Conservation (phyloP, 805 yeast species). For the Wickerhamomyces chambardii region DNA sequence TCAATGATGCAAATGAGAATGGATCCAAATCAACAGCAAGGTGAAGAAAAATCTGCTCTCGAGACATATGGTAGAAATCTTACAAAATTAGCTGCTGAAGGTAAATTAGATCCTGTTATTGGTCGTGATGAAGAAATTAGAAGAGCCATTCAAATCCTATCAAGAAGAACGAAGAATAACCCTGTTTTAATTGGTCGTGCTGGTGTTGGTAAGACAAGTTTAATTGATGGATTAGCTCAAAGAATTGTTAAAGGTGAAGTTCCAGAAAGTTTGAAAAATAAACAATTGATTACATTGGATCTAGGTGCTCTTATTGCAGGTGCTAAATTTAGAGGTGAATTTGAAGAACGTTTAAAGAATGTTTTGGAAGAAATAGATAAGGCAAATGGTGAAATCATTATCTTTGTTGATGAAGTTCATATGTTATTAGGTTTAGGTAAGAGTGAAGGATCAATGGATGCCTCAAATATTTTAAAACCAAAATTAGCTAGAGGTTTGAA, state of each 20-base stretch:
- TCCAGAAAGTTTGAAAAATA: constrained; percentile 88
- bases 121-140: constrained; percentile 95
- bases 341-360: constrained; percentile 79
- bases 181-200: constrained; percentile 95
- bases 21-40: constrained; percentile 36
- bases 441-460: constrained; percentile 93
- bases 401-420: constrained; percentile 89
- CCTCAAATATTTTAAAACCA: constrained; percentile 88
- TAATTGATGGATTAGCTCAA: constrained; percentile 95
- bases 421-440: constrained; percentile 86
- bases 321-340: constrained; percentile 93
- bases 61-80: constrained; percentile 81
- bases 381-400: constrained; percentile 62
- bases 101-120: constrained; percentile 92
- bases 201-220: constrained; percentile 97
- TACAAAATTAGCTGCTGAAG: constrained; percentile 80
- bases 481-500: constrained; percentile 91
- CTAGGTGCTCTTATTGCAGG: constrained; percentile 88
- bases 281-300: constrained; percentile 76
- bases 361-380: constrained; percentile 81
- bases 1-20: constrained; percentile 17
- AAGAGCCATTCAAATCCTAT: constrained; percentile 84
- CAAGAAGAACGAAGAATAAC: constrained; percentile 90
- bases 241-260: constrained; percentile 87
- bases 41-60: constrained; percentile 61